Base-by-base conservation (phyloP, 257 asterid genomes). In the Nicotiana otophora region DNA sequence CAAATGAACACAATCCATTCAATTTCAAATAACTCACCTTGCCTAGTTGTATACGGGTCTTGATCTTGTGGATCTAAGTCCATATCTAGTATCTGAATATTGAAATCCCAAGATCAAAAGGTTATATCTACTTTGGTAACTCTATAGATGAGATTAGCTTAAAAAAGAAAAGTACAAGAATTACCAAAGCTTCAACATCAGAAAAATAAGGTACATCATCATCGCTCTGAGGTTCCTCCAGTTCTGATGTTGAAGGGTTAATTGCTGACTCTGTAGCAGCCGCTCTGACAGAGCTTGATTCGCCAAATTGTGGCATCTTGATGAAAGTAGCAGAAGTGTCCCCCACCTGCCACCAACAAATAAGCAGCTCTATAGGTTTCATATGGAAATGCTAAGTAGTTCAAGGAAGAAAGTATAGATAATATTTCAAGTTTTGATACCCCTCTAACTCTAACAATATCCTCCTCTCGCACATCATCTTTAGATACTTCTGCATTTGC, bases 121-220 rank as follows among this genome's bases (percentile, higher is more conserved):
- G 34, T 62, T 66, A 15, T 36, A 36, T 68, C 46, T 51, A 3
- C 7, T 48, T 26, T 53, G 80, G 78, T 39, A 69, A 76, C 9
- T 17, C 39, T 64, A 78, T 34, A 76, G 55, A 58, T 78, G 46
- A 78, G 48, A 81, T 85, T 68, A 69, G 78, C 79, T 23, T 34
- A 82, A 28, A 5, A 66, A 84, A 77, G 68, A 85, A 31, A 76
- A 58, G 75, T 62, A 34, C 55, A 84, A 87, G 82, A 54, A 60
- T 85, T 93, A 96, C 98, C 99, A 92, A 89, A 86, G 98, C 97
- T 91, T 96, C 99, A 65, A 96, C 83, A 64, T 96, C 99, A 77
- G 99, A 96, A 91, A 89, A 93, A 88, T 88, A 94, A 66, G 99
- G 99, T 84, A 93, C 91, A 12, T 94, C 98, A 55, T 89, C 94